These are phyloP conservation scores for Papiliotrema flavescens DNA, from an alignment of 1,284 basidiomycete genomes.

Conservation along the genomic window DNA sequence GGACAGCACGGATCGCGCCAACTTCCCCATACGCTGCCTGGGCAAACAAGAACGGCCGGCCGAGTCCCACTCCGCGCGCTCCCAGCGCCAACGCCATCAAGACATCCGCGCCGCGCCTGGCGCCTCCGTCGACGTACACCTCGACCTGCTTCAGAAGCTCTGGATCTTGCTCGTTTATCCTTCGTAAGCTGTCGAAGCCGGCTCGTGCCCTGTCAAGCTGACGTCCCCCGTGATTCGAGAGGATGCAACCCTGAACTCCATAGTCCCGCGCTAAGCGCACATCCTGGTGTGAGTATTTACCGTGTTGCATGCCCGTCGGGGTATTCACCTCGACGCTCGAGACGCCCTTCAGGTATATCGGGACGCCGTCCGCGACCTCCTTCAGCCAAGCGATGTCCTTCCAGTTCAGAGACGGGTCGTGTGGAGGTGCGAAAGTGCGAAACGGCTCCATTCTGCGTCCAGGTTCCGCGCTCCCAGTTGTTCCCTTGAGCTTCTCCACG, in stretches of 20 bases:
- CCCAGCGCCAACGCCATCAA: slow-evolving; percentile 52
- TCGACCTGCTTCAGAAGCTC: slow-evolving; percentile 46
- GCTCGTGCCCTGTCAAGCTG: slow-evolving; percentile 38
- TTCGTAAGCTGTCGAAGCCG: slow-evolving; percentile 41
- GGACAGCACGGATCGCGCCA: slow-evolving; percentile 49
- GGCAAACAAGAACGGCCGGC: slow-evolving; percentile 48
- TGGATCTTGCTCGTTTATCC: slow-evolving; percentile 47
- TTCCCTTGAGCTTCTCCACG: slow-evolving; percentile 31
- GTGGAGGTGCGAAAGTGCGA: slow-evolving; percentile 16
- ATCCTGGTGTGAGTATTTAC: slow-evolving; percentile 36
- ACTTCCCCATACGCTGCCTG: slow-evolving; percentile 50
- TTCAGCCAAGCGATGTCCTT: slow-evolving; percentile 50
- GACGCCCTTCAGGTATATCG: slow-evolving; percentile 52
- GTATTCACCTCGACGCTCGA: slow-evolving; percentile 35
- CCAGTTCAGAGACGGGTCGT: slow-evolving; percentile 37
- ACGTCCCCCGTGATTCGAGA: slow-evolving; percentile 46
- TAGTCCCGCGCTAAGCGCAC: slow-evolving; percentile 49
- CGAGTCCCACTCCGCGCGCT: slow-evolving; percentile 51
- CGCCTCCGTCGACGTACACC: slow-evolving; percentile 53
- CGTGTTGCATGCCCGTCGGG: not conserved
- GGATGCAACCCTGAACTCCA: slow-evolving; percentile 50
- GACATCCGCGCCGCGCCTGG: slow-evolving; percentile 50
- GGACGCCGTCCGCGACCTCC: slow-evolving; percentile 41
- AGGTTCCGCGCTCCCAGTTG: slow-evolving; percentile 20
- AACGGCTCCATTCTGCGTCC: slow-evolving; percentile 22